Base-by-base conservation (phyloP, 257 asterid species). In the Striga asiatica region DNA sequence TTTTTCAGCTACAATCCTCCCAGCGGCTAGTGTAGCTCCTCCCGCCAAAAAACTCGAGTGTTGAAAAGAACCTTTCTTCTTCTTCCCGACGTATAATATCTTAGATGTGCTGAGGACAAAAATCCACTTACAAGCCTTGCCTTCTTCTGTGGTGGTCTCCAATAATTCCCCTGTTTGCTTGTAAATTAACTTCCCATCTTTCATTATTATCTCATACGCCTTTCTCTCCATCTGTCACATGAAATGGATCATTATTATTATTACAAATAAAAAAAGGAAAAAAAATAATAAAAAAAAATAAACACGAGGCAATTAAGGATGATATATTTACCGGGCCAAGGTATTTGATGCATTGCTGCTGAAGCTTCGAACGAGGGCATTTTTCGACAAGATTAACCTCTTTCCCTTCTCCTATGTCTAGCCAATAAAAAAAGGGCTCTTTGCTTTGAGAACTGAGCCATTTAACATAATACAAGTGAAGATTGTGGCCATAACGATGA, bases 31-130 rank as follows among this genome's bases (percentile, higher is more conserved):
- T 4, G 87, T 70, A 24, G 92, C 87, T 8, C 87, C 92, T 5
- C 92, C 92, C 0, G 87, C 77, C 73, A 82, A 61, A 70, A 82
- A 82, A 70, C 92, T 79, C 18, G 87, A 82, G 63, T 82, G 92
- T 54, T 79, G 92, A 61, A 82, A 82, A 2, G 78, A 47, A 27
- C 84, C 92, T 73, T 82, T 82, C 69, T 50, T 77, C 58, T 82
- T 82, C 73, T 74, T 68, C 10, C 77, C 84, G 0, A 82, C 76
- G 16, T 82, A 79, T 5, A 82, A 66, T 3, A 48, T 65, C 48
- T 46, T 72, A 0, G 84, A 76, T 5, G 84, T 72, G 68, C 92
- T 77, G 1, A 76, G 78, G 14, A 82, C 92, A 56, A 82, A 82
- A 18, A 79, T 79, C 80, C 81, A 79, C 68, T 82, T 79, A 5